phyloP scores from a whole-genome alignment of 306 rosid genomes.

The Dicorynia guianensis region DNA sequence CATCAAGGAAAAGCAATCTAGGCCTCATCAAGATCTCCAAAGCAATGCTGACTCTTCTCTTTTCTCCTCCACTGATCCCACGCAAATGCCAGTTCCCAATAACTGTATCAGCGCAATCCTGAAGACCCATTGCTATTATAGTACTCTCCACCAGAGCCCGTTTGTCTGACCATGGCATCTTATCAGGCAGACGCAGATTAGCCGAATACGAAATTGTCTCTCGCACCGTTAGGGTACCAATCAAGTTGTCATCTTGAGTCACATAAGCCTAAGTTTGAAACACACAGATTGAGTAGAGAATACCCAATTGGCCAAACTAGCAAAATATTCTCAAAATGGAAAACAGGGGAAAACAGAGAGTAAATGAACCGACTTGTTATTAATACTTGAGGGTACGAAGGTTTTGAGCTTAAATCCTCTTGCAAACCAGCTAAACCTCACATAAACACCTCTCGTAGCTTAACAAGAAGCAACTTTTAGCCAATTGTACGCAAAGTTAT shows the following conservation, averaged over 20 bases:
- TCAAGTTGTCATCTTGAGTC: slow-evolving; percentile 96
- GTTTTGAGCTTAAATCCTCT: too few species aligned
- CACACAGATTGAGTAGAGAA: background rate
- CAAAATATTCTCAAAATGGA: background rate
- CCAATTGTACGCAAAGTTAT: background rate
- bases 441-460: too few species aligned
- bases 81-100: slow-evolving; percentile 97
- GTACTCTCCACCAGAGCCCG: slow-evolving; percentile 81
- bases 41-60: slow-evolving; percentile 94
- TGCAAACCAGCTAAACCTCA: too few species aligned
- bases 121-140: slow-evolving; percentile 93
- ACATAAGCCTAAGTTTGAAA: slow-evolving; percentile 79
- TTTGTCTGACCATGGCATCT: slow-evolving; percentile 79
- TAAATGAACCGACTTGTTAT: background rate
- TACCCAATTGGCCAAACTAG: background rate
- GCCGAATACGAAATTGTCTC: slow-evolving; percentile 95
- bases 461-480: background rate
- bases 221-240: slow-evolving; percentile 86
- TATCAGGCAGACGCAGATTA: slow-evolving; percentile 73
- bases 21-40: slow-evolving; percentile 94
- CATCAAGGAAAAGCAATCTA: slow-evolving; percentile 90
- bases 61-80: slow-evolving; percentile 98
- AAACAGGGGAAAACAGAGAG: background rate
- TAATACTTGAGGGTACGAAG: too few species aligned
- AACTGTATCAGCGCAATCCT: slow-evolving; percentile 94